Conservation (phyloP, 2,329 filamentous ascomycete species). For the Fusarium anguioides region DNA sequence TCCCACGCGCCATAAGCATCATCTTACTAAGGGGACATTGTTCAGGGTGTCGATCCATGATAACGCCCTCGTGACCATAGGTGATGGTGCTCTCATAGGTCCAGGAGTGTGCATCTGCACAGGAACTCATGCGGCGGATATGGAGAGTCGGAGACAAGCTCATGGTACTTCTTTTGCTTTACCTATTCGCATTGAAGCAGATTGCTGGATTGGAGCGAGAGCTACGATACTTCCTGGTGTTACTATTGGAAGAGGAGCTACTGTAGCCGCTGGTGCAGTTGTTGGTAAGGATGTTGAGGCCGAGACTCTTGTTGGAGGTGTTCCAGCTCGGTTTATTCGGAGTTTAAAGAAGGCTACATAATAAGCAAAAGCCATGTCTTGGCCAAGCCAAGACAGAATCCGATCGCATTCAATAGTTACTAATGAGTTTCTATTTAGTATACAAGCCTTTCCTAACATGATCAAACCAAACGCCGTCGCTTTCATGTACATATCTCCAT, state of each 20-base stretch:
- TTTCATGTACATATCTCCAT: not conserved
- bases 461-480: not conserved
- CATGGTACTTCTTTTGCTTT: conserved; percentile 15
- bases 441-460: not conserved
- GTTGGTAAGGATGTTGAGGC: conserved; percentile 15
- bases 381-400: not conserved
- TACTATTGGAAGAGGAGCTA: conserved; percentile 10
- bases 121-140: conserved; percentile 1
- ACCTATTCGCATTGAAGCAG: conserved; percentile 12
- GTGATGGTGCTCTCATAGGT: not conserved
- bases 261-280: conserved; percentile 19
- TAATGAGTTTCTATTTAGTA: not conserved
- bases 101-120: conserved; percentile 20
- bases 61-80: conserved; percentile 18
- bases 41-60: conserved; percentile 6
- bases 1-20: accelerated
- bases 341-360: not conserved
- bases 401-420: not conserved
- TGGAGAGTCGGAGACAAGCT: not conserved
- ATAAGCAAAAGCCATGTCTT: not conserved
- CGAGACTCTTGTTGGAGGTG: conserved; percentile 20
- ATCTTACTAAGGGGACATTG: not conserved
- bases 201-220: conserved; percentile 20
- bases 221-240: conserved; percentile 13
- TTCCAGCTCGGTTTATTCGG: conserved; percentile 14